Conservation (phyloP, 2,329 filamentous ascomycete genomes). For the Rhexocercosporidium sp. region DNA sequence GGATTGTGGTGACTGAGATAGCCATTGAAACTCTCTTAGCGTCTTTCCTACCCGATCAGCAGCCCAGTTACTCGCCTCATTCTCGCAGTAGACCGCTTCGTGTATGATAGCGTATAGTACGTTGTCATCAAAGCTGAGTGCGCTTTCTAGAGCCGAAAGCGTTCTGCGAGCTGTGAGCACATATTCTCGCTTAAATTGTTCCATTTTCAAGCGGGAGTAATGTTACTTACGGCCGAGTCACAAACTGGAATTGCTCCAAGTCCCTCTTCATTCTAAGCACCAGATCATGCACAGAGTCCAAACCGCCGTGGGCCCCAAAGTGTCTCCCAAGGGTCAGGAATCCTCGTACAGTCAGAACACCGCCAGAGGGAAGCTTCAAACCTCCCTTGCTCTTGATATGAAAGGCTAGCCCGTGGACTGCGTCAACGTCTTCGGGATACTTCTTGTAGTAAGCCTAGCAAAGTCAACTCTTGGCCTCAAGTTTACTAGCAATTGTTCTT, state of each 20-base stretch:
- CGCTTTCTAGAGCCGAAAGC: slow-evolving; percentile 69
- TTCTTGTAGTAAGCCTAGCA: slow-evolving; percentile 72
- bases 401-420: slow-evolving; percentile 57
- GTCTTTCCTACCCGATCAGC: slow-evolving; percentile 66
- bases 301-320: slow-evolving; percentile 79
- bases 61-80: slow-evolving; percentile 73
- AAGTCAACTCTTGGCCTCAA: background rate
- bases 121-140: slow-evolving; percentile 73
- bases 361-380: slow-evolving; percentile 73
- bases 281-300: slow-evolving; percentile 76
- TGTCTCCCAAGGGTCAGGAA: slow-evolving; percentile 79
- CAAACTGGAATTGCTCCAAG: slow-evolving; percentile 74
- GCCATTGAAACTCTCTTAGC: slow-evolving; percentile 53
- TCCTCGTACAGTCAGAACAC: slow-evolving; percentile 71
- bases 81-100: slow-evolving; percentile 84
- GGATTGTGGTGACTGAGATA: slow-evolving; percentile 35
- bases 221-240: slow-evolving; percentile 62
- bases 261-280: slow-evolving; percentile 75
- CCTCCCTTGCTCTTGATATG: slow-evolving; percentile 63
- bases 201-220: too few relatives aligned
- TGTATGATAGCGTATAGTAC: slow-evolving; percentile 88
- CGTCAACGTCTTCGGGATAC: slow-evolving; percentile 77
- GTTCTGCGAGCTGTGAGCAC: slow-evolving; percentile 46
- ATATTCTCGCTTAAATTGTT: background rate
- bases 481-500: background rate